Evolutionary conservation across 257 asterid genomes (phyloP).

Genomic region (Ehretia macrophylla): DNA sequence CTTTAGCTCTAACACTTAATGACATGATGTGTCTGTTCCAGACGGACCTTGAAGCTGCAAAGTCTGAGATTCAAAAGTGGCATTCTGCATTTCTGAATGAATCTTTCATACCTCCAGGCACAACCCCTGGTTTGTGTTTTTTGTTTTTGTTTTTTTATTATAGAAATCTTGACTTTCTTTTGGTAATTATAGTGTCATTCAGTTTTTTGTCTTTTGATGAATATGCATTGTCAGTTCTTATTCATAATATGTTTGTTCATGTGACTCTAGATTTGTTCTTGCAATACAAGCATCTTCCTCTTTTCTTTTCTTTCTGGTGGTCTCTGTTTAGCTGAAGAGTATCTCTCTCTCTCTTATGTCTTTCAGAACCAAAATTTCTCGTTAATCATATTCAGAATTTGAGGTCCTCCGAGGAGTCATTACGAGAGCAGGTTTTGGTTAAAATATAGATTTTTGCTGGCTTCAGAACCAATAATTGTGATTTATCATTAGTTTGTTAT

Average conservation of each 20-base stretch:
- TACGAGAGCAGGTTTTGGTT: slow-evolving; percentile 79
- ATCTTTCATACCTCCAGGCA: slow-evolving; percentile 55
- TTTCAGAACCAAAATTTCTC: slow-evolving; percentile 59
- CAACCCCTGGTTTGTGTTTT: slow-evolving; percentile 69
- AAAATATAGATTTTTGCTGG: neutral
- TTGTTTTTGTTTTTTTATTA: slow-evolving; percentile 5
- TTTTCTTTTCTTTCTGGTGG: neutral
- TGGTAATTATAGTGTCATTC: neutral
- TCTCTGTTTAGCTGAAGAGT: slow-evolving; percentile 1
- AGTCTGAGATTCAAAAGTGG: slow-evolving; percentile 91
- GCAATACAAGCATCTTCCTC: neutral
- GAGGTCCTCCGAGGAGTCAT: slow-evolving; percentile 84
- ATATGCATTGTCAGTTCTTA: neutral
- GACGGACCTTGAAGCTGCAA: slow-evolving; percentile 74
- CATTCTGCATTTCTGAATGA: slow-evolving; percentile 85
- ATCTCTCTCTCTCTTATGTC: neutral
- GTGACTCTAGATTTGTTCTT: neutral
- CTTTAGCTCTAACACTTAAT: neutral
- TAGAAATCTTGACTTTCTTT: neutral
- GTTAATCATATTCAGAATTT: slow-evolving; percentile 69
- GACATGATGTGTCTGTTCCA: slow-evolving; percentile 25
- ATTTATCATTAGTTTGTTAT: slow-evolving; percentile 2
- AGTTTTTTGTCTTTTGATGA: no score
- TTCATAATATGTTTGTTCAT: neutral
- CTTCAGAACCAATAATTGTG: neutral